Evolutionary conservation across 2,329 filamentous ascomycete species (phyloP).

Genomic region (Stenocarpella maydis): DNA sequence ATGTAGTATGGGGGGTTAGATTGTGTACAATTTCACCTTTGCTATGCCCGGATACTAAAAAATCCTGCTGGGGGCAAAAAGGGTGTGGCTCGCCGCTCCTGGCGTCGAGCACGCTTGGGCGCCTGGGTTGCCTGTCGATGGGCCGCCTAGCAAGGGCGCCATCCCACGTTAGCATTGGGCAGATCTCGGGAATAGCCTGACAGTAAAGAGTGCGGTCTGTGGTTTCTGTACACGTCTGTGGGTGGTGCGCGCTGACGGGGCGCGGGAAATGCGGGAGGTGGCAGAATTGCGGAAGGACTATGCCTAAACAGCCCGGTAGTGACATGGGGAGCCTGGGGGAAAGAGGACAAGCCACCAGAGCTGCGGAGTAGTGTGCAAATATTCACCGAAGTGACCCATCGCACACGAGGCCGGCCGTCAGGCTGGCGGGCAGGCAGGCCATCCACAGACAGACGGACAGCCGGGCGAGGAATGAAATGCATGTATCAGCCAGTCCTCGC

Average conservation of each 20-base stretch:
- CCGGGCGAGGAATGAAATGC: background rate
- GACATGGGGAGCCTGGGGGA: slow-evolving; percentile 15
- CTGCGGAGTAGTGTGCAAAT: slow-evolving; percentile 20
- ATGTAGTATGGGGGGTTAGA: too few species aligned
- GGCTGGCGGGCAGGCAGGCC: background rate
- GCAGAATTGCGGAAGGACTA: slow-evolving; percentile 21
- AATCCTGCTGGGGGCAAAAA: too few species aligned
- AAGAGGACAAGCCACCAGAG: slow-evolving; percentile 15
- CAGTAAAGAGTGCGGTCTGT: slow-evolving; percentile 6
- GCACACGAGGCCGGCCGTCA: slow-evolving; percentile 3
- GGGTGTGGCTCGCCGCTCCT: slow-evolving; percentile 19
- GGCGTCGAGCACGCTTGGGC: slow-evolving; percentile 7
- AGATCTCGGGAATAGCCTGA: slow-evolving; percentile 26
- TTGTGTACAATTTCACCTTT: too few species aligned
- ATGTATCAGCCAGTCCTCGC: slow-evolving; percentile 14
- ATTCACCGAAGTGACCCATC: slow-evolving; percentile 1
- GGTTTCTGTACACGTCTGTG: too few species aligned
- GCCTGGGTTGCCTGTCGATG: slow-evolving; percentile 26
- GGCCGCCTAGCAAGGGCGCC: slow-evolving; percentile 23
- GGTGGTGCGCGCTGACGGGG: slow-evolving; percentile 24
- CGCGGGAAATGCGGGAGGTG: slow-evolving; percentile 23
- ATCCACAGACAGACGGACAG: background rate
- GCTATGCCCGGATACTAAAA: too few species aligned
- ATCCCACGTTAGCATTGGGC: slow-evolving; percentile 27
- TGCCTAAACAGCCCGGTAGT: slow-evolving; percentile 14